Evolutionary conservation across 352 stramenopile species (phyloP).

Genomic region (Phytophthora hybrid): DNA sequence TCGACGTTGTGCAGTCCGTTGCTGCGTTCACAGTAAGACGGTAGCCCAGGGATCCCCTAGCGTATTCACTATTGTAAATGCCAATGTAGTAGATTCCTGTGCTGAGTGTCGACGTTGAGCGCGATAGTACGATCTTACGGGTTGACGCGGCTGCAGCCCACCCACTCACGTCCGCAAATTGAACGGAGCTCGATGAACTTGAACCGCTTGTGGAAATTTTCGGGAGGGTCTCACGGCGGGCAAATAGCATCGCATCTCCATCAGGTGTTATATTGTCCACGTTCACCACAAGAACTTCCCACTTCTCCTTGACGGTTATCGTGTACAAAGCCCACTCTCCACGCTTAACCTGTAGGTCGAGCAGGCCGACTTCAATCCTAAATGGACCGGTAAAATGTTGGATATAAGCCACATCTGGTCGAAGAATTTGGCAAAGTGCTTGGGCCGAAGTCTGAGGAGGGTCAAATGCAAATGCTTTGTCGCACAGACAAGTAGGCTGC

Average conservation of each 20-base stretch:
- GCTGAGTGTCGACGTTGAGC: slow-evolving; percentile 70
- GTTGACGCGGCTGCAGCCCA: slow-evolving; percentile 52
- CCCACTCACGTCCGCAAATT: slow-evolving; percentile 61
- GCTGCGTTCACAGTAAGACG: slow-evolving; percentile 64
- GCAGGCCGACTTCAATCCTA: slow-evolving; percentile 40
- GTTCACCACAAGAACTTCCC: slow-evolving; percentile 64
- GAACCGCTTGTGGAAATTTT: slow-evolving; percentile 20
- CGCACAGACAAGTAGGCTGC: slow-evolving; percentile 63
- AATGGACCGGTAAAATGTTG: slow-evolving; percentile 66
- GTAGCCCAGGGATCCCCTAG: slow-evolving; percentile 55
- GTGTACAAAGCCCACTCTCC: slow-evolving; percentile 73
- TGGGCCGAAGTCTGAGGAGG: slow-evolving; percentile 49
- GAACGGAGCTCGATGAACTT: slow-evolving; percentile 48
- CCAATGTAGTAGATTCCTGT: slow-evolving; percentile 81
- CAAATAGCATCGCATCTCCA: slow-evolving; percentile 79
- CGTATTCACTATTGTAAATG: slow-evolving; percentile 80
- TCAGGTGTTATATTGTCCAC: slow-evolving; percentile 45
- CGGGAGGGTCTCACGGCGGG: slow-evolving; percentile 73
- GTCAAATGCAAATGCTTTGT: slow-evolving; percentile 69
- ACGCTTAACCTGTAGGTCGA: slow-evolving; percentile 57
- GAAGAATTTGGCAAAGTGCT: slow-evolving; percentile 67
- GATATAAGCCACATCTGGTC: slow-evolving; percentile 68
- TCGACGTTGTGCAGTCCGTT: slow-evolving; percentile 44
- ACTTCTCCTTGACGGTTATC: slow-evolving; percentile 61
- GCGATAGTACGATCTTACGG: slow-evolving; percentile 67